phyloP scores from a whole-genome alignment of 1,139 yeast species.

The Candida neerlandica region DNA sequence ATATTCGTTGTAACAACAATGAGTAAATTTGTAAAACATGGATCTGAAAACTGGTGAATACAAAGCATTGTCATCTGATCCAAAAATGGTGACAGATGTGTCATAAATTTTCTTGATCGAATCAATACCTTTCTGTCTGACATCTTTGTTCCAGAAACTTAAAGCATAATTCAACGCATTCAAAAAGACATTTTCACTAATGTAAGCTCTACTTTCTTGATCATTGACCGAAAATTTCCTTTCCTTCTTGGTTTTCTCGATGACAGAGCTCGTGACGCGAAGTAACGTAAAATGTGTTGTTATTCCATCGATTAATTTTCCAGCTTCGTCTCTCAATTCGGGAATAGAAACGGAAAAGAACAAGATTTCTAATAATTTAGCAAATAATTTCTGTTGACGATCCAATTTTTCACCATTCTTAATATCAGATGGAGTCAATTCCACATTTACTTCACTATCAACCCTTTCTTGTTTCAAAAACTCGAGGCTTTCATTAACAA shows the following conservation, averaged over 20 bases:
- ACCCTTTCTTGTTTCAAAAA: slow-evolving; percentile 49
- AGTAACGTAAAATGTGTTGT: slow-evolving; percentile 80
- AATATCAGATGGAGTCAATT: slow-evolving; percentile 45
- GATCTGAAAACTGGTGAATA: slow-evolving; percentile 75
- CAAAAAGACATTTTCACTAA: slow-evolving; percentile 71
- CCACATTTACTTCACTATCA: slow-evolving; percentile 27
- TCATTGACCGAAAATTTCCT: slow-evolving; percentile 75
- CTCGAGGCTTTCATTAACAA: slow-evolving; percentile 49
- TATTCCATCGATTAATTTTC: slow-evolving; percentile 59
- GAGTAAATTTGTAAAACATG: slow-evolving; percentile 81
- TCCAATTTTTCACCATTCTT: slow-evolving; percentile 53
- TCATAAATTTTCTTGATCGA: slow-evolving; percentile 65
- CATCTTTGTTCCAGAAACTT: slow-evolving; percentile 73
- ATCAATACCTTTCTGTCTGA: slow-evolving; percentile 69
- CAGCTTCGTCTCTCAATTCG: slow-evolving; percentile 73
- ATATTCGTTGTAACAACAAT: slow-evolving; percentile 86
- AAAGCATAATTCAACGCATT: slow-evolving; percentile 80
- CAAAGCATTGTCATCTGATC: slow-evolving; percentile 63
- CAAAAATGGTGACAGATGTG: slow-evolving; percentile 69
- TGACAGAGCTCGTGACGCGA: slow-evolving; percentile 72
- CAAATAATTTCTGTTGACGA: slow-evolving; percentile 61
- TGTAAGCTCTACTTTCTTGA: slow-evolving; percentile 72
- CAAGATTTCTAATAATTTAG: slow-evolving; percentile 65
- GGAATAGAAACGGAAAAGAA: slow-evolving; percentile 77
- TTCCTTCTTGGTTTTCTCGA: slow-evolving; percentile 69